These are phyloP conservation scores for Gracilaria caudata DNA, from an alignment of 23 red algal genomes.

Conservation along the genomic window DNA sequence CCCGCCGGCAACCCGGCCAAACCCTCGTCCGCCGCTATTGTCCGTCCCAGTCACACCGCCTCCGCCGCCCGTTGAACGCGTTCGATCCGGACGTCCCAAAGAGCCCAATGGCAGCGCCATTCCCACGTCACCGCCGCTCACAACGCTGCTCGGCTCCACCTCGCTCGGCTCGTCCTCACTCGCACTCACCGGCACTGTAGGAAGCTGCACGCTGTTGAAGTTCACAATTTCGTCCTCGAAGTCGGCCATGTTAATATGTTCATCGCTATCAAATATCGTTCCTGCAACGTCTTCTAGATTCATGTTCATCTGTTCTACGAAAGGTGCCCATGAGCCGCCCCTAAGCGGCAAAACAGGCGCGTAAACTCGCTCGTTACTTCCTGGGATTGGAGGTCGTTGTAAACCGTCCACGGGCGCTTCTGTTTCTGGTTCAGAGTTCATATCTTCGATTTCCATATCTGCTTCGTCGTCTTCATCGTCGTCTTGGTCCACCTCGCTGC, in stretches of 20 bases:
- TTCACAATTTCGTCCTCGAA: slow-evolving; percentile 35
- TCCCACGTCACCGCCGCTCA: not conserved
- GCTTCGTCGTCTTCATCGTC: slow-evolving; percentile 44
- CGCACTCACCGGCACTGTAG: not conserved
- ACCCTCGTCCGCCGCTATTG: not conserved
- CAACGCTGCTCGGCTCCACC: not conserved
- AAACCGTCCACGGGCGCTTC: slow-evolving; percentile 37
- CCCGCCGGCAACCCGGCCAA: not conserved
- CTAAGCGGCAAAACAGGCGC: slow-evolving; percentile 23
- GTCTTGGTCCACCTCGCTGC: not conserved
- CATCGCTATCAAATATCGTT: slow-evolving; percentile 15
- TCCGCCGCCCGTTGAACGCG: not conserved
- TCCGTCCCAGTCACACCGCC: not conserved
- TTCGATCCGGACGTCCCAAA: slow-evolving; percentile 3
- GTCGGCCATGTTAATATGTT: slow-evolving; percentile 30
- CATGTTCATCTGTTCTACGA: slow-evolving; percentile 27
- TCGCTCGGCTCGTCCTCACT: not conserved
- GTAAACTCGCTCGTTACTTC: slow-evolving; percentile 60
- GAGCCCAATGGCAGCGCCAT: not conserved
- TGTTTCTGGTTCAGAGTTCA: slow-evolving; percentile 18
- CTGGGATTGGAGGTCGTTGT: slow-evolving; percentile 60
- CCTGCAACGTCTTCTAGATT: slow-evolving; percentile 39
- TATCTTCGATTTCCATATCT: slow-evolving; percentile 20
- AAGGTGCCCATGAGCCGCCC: slow-evolving; percentile 29
- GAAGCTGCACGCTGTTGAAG: not conserved